Evolutionary conservation across 73 alveolate genomes (phyloP).

Genomic region (Tetrahymena borealis): DNA sequence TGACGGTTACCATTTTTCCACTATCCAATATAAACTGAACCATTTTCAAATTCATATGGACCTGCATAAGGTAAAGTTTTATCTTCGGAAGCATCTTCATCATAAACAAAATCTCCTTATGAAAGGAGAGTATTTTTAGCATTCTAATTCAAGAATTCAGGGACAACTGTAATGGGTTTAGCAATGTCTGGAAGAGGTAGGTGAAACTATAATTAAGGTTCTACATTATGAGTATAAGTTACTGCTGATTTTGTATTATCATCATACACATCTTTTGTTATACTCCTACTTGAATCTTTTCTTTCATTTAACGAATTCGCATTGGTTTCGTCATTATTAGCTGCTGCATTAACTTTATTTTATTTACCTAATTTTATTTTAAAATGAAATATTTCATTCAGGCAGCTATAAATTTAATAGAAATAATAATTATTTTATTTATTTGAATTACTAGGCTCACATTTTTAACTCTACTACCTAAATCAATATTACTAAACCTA

Average conservation of each 20-base stretch:
- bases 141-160: background rate
- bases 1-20: slow-evolving; percentile 74
- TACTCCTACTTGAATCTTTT: background rate
- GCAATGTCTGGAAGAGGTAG: background rate
- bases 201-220: background rate
- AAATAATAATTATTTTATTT: background rate
- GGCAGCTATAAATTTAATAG: background rate
- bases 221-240: background rate
- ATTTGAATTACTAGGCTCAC: no score
- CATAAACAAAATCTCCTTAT: slow-evolving; percentile 18
- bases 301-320: background rate
- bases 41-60: slow-evolving; percentile 51
- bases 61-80: slow-evolving; percentile 26
- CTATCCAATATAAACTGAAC: slow-evolving; percentile 74
- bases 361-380: background rate
- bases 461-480: no score
- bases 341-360: background rate
- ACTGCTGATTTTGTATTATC: background rate
- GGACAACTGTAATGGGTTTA: background rate
- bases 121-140: background rate
- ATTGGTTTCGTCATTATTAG: background rate
- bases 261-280: background rate
- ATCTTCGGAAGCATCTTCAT: slow-evolving; percentile 20
- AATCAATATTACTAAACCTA: no score
- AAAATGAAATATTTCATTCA: no score